Evolutionary conservation across 495 filamentous ascomycete genomes (phyloP).

Genomic region (Tuber magnatum): DNA sequence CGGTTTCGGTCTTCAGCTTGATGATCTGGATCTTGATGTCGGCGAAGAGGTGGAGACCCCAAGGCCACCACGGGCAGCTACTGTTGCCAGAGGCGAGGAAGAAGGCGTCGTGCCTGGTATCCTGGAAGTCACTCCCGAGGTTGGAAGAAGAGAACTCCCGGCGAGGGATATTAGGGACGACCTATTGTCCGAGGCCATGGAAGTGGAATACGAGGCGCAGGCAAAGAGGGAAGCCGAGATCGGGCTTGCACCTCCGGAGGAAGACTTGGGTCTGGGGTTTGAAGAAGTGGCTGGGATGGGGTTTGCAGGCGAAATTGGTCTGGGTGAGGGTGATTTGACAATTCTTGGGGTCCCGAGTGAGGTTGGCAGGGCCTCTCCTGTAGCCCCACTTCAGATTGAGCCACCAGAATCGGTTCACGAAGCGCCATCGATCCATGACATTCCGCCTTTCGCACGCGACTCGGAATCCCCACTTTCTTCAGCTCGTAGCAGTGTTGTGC

Average conservation of each 20-base stretch:
- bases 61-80: conserved; percentile 23
- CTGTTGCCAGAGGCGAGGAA: too few species aligned
- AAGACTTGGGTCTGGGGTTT: conserved; percentile 49
- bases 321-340: conserved; percentile 29
- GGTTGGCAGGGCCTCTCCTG: conserved; percentile 14
- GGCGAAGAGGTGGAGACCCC: conserved; percentile 46
- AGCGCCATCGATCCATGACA: conserved; percentile 12
- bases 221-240: conserved; percentile 48
- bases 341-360: conserved; percentile 17
- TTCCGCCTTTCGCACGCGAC: conserved; percentile 47
- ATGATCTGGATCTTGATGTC: conserved; percentile 48
- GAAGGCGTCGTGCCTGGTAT: conserved; percentile 15
- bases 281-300: conserved; percentile 51
- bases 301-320: conserved; percentile 42
- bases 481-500: conserved; percentile 47
- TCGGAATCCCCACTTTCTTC: conserved; percentile 62
- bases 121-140: conserved; percentile 46
- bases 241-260: conserved; percentile 42
- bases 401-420: conserved; percentile 11
- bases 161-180: conserved; percentile 37
- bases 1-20: conserved; percentile 51
- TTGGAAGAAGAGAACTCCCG: conserved; percentile 35
- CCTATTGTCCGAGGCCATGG: conserved; percentile 44
- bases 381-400: conserved; percentile 4
- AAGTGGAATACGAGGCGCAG: conserved; percentile 42